Evolutionary conservation across 345 rosid species (phyloP), one percentile per base, ranked within the genome.

Genomic region (Murraya koenigii): DNA sequence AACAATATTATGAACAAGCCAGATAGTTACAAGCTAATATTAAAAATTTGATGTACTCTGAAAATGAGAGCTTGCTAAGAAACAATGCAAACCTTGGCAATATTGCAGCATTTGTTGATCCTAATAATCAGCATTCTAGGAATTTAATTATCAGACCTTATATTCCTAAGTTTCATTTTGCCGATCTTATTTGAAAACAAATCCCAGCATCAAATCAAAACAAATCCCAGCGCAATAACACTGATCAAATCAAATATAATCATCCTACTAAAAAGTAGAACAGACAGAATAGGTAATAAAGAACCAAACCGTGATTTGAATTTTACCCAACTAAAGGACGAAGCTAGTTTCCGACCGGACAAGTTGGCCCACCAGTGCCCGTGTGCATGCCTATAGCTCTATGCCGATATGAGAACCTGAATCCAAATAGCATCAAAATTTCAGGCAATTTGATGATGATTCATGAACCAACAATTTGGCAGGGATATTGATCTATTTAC

Each of bases 271-370:
- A 39, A 10, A 39, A 39, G 44, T 6, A 8, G 44, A 33, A 39
- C 0, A 39, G 9, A 10, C 2, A 8, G 44, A 39, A 39, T 33
- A 33, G 35, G 35, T 39, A 39, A 39, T 39, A 39, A 39, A 39
- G 44, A 39, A 39, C 10, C 44, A 9, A 39, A 39, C 44, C 10
- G 9, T 39, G 44, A 39, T 6, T 7, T 39, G 39, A 38, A 38
- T 38, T 38, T 64, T 77, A 86, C 88, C 87, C 72, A 76, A 41
- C 78, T 67, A 78, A 63, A 76, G 80, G 78, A 80, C 23, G 78
- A 78, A 38, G 70, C 83, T 94, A 94, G 79, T 93, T 91, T 78
- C 97, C 98, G 69, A 94, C 93, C 1, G 95, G 98, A 81, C 93
- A 94, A 5, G 94, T 87, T 3, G 97, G 93, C 28, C 94, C 97